These are phyloP conservation scores for Chlamydomonas reinhardtii DNA, from an alignment of 163 green algal species.

Conservation along the genomic window DNA sequence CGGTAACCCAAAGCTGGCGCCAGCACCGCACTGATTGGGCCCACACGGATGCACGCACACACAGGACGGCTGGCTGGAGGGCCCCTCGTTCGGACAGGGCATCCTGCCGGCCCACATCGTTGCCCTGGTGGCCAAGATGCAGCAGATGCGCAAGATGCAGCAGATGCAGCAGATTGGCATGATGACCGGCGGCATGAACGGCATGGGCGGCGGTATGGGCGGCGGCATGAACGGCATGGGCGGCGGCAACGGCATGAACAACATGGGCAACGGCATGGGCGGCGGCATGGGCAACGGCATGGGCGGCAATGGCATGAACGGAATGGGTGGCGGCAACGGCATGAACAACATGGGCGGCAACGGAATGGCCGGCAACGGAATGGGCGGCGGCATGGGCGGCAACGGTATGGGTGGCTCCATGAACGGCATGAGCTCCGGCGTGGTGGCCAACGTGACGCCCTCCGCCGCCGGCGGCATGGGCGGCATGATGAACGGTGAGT, in stretches of 20 bases:
- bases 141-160: slow-evolving; percentile 30
- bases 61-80: slow-evolving; percentile 63
- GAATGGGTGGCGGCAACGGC: background rate
- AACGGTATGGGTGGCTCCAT: too few relatives aligned
- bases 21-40: too few relatives aligned
- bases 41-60: too few relatives aligned
- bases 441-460: background rate
- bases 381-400: slow-evolving; percentile 9
- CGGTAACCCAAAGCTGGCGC: too few relatives aligned
- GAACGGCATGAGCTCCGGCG: background rate
- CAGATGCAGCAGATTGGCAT: slow-evolving; percentile 5
- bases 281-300: background rate
- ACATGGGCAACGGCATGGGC: background rate
- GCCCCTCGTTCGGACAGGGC: slow-evolving; percentile 51
- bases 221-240: slow-evolving; percentile 7
- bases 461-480: background rate
- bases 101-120: slow-evolving; percentile 45
- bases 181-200: background rate
- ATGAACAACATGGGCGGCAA: background rate
- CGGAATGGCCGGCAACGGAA: background rate
- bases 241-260: background rate
- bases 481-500: background rate
- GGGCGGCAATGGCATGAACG: background rate
- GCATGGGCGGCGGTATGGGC: slow-evolving; percentile 17
- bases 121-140: slow-evolving; percentile 55